Conservation (phyloP, 2,329 filamentous ascomycete genomes). For the Ophiocordyceps sinensis region DNA sequence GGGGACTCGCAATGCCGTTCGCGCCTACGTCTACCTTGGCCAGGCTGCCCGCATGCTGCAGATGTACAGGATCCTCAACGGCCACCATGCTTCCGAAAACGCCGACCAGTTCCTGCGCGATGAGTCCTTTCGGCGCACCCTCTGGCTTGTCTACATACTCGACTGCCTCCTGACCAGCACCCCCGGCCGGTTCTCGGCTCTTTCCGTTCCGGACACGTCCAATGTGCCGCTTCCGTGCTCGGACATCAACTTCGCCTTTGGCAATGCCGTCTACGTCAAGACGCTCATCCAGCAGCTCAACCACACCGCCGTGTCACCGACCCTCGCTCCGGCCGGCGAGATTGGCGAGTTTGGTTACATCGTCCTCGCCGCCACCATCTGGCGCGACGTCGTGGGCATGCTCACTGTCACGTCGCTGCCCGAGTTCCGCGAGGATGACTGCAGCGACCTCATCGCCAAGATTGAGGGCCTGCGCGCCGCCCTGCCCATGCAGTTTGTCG, state of each 20-base stretch:
- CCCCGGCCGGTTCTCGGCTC: constrained; percentile 41
- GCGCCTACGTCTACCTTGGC: constrained; percentile 48
- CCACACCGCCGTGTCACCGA: constrained; percentile 18
- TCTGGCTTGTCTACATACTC: constrained; percentile 49
- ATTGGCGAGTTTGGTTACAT: constrained; percentile 49
- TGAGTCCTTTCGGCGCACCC: constrained; percentile 44
- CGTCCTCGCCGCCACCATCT: constrained; percentile 44
- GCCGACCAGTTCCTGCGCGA: constrained; percentile 46
- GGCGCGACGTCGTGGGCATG: constrained; percentile 48
- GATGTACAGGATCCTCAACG: constrained; percentile 47
- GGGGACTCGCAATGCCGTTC: constrained; percentile 46
- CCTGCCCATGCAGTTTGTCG: constrained; percentile 43
- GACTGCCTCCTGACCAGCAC: constrained; percentile 49
- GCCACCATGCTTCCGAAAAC: constrained; percentile 34
- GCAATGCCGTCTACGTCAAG: constrained; percentile 42
- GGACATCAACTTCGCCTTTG: constrained; percentile 49
- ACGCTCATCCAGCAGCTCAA: constrained; percentile 32
- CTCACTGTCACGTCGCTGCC: constrained; percentile 37
- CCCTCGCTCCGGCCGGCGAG: constrained; percentile 28
- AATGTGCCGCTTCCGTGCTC: constrained; percentile 43
- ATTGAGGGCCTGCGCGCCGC: constrained; percentile 40
- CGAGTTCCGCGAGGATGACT: constrained; percentile 39
- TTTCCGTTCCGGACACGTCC: constrained; percentile 37
- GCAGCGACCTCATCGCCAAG: constrained; percentile 33
- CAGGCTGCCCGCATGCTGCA: constrained; percentile 50